Percentiles rank a stretch among this genome's conserved stretches.
Evolutionary conservation across 768 basidiomycete species (phyloP).

Genomic region (Chlorophyllum brunneum): DNA sequence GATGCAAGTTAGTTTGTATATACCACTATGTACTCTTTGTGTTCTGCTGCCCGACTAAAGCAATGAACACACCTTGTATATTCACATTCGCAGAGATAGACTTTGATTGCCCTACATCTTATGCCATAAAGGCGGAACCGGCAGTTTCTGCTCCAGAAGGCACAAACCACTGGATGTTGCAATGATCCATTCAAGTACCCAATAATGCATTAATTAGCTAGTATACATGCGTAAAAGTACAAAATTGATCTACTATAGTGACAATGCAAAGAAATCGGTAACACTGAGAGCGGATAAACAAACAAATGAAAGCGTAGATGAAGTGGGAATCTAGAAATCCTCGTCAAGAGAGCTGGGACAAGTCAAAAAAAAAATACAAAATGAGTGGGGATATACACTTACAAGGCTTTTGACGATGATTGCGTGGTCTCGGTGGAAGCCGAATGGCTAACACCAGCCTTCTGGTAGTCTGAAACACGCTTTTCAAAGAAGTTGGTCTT

Average conservation of each 20-base stretch:
- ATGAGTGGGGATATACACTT: slow-evolving; percentile 14
- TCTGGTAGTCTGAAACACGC: slow-evolving; percentile 83
- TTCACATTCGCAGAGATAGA: too few relatives aligned
- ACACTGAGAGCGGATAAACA: slow-evolving; percentile 7
- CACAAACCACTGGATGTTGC: not conserved
- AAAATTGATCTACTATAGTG: slow-evolving; percentile 6
- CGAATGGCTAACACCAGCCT: slow-evolving; percentile 64
- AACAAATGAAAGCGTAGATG: slow-evolving; percentile 2
- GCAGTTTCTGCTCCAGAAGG: too few relatives aligned
- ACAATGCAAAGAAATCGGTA: slow-evolving; percentile 8
- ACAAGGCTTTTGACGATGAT: slow-evolving; percentile 29
- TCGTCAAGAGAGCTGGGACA: slow-evolving; percentile 28
- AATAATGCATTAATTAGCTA: not conserved
- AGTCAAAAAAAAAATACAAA: slow-evolving; percentile 8
- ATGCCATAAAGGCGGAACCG: too few relatives aligned
- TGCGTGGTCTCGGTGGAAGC: slow-evolving; percentile 20
- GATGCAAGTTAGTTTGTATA: too few relatives aligned
- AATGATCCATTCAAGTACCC: not conserved
- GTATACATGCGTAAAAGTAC: slow-evolving; percentile 11
- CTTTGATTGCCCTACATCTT: too few relatives aligned
- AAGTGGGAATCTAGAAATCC: slow-evolving; percentile 25
- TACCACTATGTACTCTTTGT: too few relatives aligned
- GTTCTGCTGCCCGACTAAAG: too few relatives aligned
- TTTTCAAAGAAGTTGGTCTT: slow-evolving; percentile 99
- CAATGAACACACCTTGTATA: too few relatives aligned